A percentile compares a stretch with the other conserved stretches of the same genome.
Conservation (phyloP, 1,284 basidiomycete genomes). For the Cronartium ribicola region DNA sequence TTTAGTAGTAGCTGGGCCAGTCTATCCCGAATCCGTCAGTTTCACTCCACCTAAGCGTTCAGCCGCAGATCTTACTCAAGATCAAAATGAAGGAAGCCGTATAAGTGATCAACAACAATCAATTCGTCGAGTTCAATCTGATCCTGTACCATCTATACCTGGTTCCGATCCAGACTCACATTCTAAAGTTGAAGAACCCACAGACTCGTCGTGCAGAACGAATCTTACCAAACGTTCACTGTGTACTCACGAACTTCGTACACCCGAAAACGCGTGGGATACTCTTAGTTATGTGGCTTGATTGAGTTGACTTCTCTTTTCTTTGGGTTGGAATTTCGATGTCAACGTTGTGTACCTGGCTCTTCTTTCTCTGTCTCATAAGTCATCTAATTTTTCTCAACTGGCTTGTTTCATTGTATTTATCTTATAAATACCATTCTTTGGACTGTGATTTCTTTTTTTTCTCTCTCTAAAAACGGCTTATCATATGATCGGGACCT, state of each 20-base stretch:
- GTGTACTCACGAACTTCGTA: not conserved
- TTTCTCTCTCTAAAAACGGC: no score
- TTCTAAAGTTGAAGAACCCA: not conserved
- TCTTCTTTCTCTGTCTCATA: no score
- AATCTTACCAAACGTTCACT: not conserved
- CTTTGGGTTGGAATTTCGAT: no score
- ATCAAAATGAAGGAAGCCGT: not conserved
- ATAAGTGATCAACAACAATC: not conserved
- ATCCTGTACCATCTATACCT: not conserved
- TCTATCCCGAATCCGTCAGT: not conserved
- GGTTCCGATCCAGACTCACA: not conserved
- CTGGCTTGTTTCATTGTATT: no score
- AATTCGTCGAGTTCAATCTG: not conserved
- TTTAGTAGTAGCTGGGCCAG: not conserved
- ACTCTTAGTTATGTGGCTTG: not conserved
- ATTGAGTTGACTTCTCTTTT: not conserved
- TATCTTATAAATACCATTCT: no score
- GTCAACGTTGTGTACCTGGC: no score
- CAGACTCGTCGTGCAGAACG: not conserved
- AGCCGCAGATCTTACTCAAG: not conserved
- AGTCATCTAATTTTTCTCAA: no score
- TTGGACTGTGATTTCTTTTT: no score
- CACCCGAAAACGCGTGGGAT: slow-evolving; percentile 4
- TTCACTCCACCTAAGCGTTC: not conserved
- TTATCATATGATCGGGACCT: no score